Conservation (phyloP, 148 eudicot species). For the Amaranthus hypochondriacus region DNA sequence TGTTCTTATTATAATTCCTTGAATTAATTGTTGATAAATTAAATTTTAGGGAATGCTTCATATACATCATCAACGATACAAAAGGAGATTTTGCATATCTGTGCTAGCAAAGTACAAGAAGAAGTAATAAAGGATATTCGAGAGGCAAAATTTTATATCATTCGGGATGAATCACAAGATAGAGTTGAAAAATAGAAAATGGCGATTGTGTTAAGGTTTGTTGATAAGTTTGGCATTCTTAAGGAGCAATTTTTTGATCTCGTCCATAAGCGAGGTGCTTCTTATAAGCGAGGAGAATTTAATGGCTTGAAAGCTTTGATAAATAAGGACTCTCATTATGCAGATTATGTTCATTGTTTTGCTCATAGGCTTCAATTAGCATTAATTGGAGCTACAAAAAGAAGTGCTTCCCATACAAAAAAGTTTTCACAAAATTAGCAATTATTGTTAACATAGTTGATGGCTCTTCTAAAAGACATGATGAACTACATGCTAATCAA, state of each 20-base stretch:
- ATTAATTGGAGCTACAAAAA: neutral
- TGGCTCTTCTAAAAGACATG: too few relatives aligned
- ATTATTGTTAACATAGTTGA: too few relatives aligned
- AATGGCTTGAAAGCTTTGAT: neutral
- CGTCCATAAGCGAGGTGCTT: too few relatives aligned
- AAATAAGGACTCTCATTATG: neutral
- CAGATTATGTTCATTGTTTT: neutral
- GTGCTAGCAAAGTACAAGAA: neutral
- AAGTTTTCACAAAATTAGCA: too few relatives aligned
- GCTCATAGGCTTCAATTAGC: neutral
- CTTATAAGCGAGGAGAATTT: neutral
- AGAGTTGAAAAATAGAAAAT: neutral
- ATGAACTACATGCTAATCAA: neutral
- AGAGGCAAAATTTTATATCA: neutral
- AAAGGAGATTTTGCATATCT: neutral
- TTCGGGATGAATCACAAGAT: neutral
- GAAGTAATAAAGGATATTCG: neutral
- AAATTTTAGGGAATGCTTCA: neutral
- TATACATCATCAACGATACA: neutral
- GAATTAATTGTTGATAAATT: neutral
- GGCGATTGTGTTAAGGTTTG: slow-evolving; percentile 1
- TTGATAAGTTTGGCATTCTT: neutral
- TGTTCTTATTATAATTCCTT: neutral
- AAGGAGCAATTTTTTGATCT: too few relatives aligned
- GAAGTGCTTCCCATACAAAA: neutral